Evolutionary conservation across 768 basidiomycete genomes (phyloP).

Genomic region (Termitomyces sp.): DNA sequence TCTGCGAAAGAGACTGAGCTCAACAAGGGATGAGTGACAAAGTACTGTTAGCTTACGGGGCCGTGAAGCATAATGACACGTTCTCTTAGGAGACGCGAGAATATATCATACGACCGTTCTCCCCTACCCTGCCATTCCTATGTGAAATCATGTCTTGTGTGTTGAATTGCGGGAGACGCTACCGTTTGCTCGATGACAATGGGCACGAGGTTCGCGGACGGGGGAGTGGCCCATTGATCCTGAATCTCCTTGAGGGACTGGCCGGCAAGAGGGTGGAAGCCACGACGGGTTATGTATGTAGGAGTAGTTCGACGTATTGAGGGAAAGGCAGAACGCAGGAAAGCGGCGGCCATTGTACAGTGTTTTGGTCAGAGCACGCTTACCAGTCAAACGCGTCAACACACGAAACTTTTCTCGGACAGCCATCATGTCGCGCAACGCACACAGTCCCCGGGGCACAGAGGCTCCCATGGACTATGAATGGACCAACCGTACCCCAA

Average conservation of each 20-base stretch:
- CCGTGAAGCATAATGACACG: slow-evolving; percentile 95
- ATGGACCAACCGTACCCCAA: slow-evolving; percentile 63
- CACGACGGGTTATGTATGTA: slow-evolving; percentile 25
- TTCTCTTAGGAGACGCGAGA: slow-evolving; percentile 87
- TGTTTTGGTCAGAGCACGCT: slow-evolving; percentile 7
- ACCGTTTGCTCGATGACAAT: slow-evolving; percentile 95
- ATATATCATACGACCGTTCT: slow-evolving; percentile 93
- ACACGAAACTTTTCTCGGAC: slow-evolving; percentile 16
- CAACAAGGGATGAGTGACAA: not conserved
- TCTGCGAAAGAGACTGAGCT: slow-evolving; percentile 38
- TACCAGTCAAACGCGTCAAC: slow-evolving; percentile 31
- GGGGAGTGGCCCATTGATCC: slow-evolving; percentile 32
- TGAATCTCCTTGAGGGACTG: slow-evolving; percentile 29
- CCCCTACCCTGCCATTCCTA: slow-evolving; percentile 60
- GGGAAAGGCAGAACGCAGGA: slow-evolving; percentile 18
- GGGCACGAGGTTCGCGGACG: slow-evolving; percentile 69
- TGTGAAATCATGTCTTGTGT: not conserved
- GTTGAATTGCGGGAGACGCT: slow-evolving; percentile 6
- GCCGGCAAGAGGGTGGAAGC: slow-evolving; percentile 51
- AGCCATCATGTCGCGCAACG: slow-evolving; percentile 37
- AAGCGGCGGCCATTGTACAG: slow-evolving; percentile 20
- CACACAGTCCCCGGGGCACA: slow-evolving; percentile 35
- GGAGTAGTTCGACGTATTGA: slow-evolving; percentile 15
- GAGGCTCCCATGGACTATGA: slow-evolving; percentile 91
- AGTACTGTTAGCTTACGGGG: slow-evolving; percentile 54